These are phyloP conservation scores for Lagerstroemia speciosa DNA, from an alignment of 345 rosid genomes.

Conservation along the genomic window DNA sequence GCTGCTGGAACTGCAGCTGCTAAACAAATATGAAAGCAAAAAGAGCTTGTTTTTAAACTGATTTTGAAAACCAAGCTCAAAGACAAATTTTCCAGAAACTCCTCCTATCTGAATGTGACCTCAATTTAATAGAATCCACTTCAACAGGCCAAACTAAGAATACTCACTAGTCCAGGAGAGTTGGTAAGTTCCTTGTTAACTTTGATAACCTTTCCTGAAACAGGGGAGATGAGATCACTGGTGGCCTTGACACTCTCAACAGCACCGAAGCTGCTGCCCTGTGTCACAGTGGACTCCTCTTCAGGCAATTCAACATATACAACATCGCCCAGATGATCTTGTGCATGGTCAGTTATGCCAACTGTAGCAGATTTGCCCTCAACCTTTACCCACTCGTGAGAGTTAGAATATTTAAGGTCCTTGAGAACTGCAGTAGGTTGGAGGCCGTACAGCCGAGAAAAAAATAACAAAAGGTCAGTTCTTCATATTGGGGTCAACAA, in stretches of 20 bases:
- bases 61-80: too few species aligned
- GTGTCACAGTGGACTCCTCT: constrained; percentile 47
- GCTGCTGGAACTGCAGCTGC: too few species aligned
- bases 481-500: neutral
- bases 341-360: constrained; percentile 97
- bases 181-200: constrained; percentile 52
- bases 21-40: too few species aligned
- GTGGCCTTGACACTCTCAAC: constrained; percentile 99
- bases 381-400: constrained; percentile 93
- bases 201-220: constrained; percentile 75
- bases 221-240: constrained; percentile 85
- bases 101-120: too few species aligned
- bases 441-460: neutral
- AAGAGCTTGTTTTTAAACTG: too few species aligned
- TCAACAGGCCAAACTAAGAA: neutral
- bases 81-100: neutral
- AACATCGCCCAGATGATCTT: constrained; percentile 94
- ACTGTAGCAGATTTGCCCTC: constrained; percentile 64
- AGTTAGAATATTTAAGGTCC: constrained; percentile 76
- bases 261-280: constrained; percentile 83
- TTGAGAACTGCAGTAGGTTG: constrained; percentile 46
- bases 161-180: constrained; percentile 78
- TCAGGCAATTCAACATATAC: constrained; percentile 91
- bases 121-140: neutral
- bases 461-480: neutral